Conservation (phyloP, 768 basidiomycete species). For the Gelatoporia subvermispora region DNA sequence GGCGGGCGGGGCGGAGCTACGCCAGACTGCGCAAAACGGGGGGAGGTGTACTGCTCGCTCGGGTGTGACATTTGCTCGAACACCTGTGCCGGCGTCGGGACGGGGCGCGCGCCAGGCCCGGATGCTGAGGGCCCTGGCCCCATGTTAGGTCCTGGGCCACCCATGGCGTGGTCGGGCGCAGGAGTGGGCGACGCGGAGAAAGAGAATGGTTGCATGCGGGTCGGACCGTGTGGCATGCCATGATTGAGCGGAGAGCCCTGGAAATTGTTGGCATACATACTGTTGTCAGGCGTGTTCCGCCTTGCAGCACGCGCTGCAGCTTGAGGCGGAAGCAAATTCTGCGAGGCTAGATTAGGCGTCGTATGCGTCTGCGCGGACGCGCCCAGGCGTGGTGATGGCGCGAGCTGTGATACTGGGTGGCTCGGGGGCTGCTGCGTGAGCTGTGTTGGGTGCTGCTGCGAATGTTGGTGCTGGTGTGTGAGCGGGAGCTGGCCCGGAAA, state of each 20-base stretch:
- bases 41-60: conserved; percentile 8
- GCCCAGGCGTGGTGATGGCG: conserved; percentile 39
- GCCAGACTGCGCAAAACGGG: background rate
- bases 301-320: conserved; percentile 35
- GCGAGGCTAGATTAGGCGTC: conserved; percentile 12
- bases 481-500: conserved; percentile 36
- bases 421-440: too few species aligned
- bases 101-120: conserved; percentile 35
- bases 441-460: conserved; percentile 3
- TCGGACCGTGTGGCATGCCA: conserved; percentile 24
- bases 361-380: conserved; percentile 35
- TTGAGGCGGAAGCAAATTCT: conserved; percentile 25
- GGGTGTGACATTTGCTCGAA: conserved; percentile 44
- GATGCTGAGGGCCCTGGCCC: too few species aligned
- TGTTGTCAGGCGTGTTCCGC: conserved; percentile 43
- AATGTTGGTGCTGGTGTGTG: conserved; percentile 33
- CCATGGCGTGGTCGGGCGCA: too few species aligned
- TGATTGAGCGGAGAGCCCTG: conserved; percentile 30
- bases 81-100: conserved; percentile 60
- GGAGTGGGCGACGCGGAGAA: background rate
- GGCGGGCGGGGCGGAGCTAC: conserved; percentile 16
- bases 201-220: conserved; percentile 10
- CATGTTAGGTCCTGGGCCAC: too few species aligned
- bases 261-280: conserved; percentile 40
- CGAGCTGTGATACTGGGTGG: conserved; percentile 20